Conservation (phyloP, 768 basidiomycete species). For the Suillus bovinus region DNA sequence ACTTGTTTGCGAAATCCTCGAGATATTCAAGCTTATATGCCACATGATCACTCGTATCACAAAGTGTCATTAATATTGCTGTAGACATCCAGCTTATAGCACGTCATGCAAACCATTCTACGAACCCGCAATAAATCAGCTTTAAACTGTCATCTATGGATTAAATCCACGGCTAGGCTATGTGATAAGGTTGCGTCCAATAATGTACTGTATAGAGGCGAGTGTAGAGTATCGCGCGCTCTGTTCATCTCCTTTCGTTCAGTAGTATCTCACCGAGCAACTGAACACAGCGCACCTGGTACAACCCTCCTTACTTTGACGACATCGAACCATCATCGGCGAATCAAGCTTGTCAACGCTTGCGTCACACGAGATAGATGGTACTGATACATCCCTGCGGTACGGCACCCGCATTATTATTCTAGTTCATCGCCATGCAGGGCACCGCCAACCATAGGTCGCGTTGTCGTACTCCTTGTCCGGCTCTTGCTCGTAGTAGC, state of each 20-base stretch:
- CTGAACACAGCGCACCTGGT: neutral
- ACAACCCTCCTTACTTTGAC: neutral
- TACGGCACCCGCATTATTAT: neutral
- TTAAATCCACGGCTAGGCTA: neutral
- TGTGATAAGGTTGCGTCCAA: neutral
- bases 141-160: neutral
- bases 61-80: too few species aligned
- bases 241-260: neutral
- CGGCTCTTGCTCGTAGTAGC: conserved; percentile 22
- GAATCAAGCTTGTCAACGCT: neutral
- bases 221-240: too few species aligned
- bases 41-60: too few species aligned
- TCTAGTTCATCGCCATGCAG: neutral
- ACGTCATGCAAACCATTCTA: conserved; percentile 4
- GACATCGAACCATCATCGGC: neutral
- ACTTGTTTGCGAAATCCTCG: neutral
- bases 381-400: too few species aligned
- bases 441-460: neutral
- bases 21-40: neutral
- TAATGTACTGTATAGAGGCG: neutral
- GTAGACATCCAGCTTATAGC: neutral
- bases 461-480: conserved; percentile 25
- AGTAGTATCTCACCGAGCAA: neutral
- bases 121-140: neutral
- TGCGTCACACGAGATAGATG: too few species aligned